phyloP scores from a whole-genome alignment of 2,329 filamentous ascomycete species.

The Fusarium circinatum region DNA sequence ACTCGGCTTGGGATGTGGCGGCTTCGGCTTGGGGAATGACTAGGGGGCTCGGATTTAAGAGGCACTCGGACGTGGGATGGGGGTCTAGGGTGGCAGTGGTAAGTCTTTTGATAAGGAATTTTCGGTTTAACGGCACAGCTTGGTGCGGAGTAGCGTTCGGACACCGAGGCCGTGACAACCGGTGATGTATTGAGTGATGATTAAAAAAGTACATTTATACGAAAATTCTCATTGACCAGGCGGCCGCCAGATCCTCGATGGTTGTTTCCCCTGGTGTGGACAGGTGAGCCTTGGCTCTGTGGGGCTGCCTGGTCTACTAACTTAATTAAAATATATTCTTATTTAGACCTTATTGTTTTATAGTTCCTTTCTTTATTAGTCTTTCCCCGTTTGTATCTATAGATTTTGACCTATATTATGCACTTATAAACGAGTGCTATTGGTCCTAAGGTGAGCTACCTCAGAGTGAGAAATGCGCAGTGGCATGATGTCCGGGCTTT shows the following conservation, averaged over 20 bases:
- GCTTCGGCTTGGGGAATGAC: neutral
- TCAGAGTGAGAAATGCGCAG: too few relatives aligned
- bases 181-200: rapidly evolving
- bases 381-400: too few relatives aligned
- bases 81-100: neutral
- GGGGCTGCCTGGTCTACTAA: rapidly evolving
- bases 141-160: neutral
- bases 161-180: rapidly evolving
- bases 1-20: neutral
- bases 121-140: neutral
- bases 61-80: neutral
- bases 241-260: rapidly evolving
- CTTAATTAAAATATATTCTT: too few relatives aligned
- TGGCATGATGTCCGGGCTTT: too few relatives aligned
- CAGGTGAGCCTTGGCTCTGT: too few relatives aligned
- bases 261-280: rapidly evolving
- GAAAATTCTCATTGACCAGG: rapidly evolving
- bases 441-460: too few relatives aligned
- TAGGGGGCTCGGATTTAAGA: neutral
- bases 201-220: neutral
- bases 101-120: neutral
- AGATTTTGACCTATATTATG: too few relatives aligned
- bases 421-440: too few relatives aligned
- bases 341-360: too few relatives aligned
- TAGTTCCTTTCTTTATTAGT: too few relatives aligned